A percentile compares a stretch with the other conserved stretches of the same genome.
Conservation (phyloP, 768 basidiomycete species). For the Lepiota venenata region DNA sequence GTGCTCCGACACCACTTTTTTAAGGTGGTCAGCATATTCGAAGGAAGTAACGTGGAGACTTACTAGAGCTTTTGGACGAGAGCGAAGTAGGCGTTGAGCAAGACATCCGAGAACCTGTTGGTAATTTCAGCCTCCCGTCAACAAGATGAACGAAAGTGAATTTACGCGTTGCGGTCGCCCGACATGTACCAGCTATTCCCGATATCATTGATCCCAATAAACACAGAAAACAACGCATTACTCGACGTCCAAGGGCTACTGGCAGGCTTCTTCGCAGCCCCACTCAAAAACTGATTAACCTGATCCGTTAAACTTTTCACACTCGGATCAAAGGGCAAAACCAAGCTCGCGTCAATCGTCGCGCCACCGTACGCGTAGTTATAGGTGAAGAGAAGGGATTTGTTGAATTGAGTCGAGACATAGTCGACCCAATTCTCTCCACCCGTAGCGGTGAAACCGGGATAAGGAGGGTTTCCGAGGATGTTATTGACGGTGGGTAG, state of each 20-base stretch:
- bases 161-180: slow-evolving; percentile 49
- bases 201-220: slow-evolving; percentile 72
- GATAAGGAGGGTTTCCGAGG: slow-evolving; percentile 52
- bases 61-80: slow-evolving; percentile 28
- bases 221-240: slow-evolving; percentile 63
- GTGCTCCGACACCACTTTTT: slow-evolving; percentile 46
- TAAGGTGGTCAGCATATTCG: not conserved
- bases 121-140: not conserved
- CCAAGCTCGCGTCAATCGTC: slow-evolving; percentile 57
- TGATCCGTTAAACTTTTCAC: slow-evolving; percentile 58
- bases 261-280: slow-evolving; percentile 44
- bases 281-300: slow-evolving; percentile 52
- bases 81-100: slow-evolving; percentile 14
- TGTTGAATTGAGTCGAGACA: slow-evolving; percentile 49
- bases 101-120: slow-evolving; percentile 37
- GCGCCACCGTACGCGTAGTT: slow-evolving; percentile 68
- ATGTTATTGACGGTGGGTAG: slow-evolving; percentile 44
- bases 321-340: slow-evolving; percentile 47
- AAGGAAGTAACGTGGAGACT: not conserved
- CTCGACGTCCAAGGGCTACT: slow-evolving; percentile 51
- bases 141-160: not conserved
- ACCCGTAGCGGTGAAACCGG: slow-evolving; percentile 50
- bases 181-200: slow-evolving; percentile 47
- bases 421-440: slow-evolving; percentile 62
- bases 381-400: slow-evolving; percentile 51